A percentile compares a stretch with the other conserved stretches of the same genome.
These are phyloP conservation scores for Phylloporus sp. DNA, from an alignment of 768 basidiomycete species.

Conservation along the genomic window DNA sequence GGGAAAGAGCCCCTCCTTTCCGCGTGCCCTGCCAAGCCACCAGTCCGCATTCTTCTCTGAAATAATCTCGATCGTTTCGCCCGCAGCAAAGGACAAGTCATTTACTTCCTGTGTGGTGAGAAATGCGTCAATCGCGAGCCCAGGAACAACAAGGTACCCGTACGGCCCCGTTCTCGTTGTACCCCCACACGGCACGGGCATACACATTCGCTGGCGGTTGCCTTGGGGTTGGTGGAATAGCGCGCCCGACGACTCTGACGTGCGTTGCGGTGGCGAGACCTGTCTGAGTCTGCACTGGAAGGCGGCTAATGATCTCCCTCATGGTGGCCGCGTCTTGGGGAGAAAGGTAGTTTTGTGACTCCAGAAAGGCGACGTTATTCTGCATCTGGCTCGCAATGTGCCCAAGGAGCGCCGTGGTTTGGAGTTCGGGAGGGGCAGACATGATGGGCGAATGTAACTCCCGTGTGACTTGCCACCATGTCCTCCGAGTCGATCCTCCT, in stretches of 20 bases:
- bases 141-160: slow-evolving; percentile 10
- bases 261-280: slow-evolving; percentile 12
- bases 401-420: slow-evolving; percentile 45
- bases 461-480: slow-evolving; percentile 6
- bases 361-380: slow-evolving; percentile 53
- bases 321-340: slow-evolving; percentile 39
- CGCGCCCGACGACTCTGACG: slow-evolving; percentile 10
- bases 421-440: slow-evolving; percentile 23
- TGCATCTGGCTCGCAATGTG: slow-evolving; percentile 57
- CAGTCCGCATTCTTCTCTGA: slow-evolving; percentile 81
- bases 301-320: slow-evolving; percentile 44
- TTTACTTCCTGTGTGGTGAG: slow-evolving; percentile 55
- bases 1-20: slow-evolving; percentile 72
- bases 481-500: slow-evolving; percentile 23
- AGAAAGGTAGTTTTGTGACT: slow-evolving; percentile 49
- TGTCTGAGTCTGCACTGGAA: slow-evolving; percentile 28
- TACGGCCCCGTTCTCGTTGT: slow-evolving; percentile 56
- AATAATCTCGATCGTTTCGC: slow-evolving; percentile 74
- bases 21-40: slow-evolving; percentile 72
- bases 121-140: slow-evolving; percentile 2
- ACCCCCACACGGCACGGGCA: slow-evolving; percentile 61
- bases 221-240: slow-evolving; percentile 16
- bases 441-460: slow-evolving; percentile 14
- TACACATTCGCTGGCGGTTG: slow-evolving; percentile 18
- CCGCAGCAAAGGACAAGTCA: slow-evolving; percentile 73